These are phyloP conservation scores for Yarrowia sp. DNA, from an alignment of 805 yeast genomes.

Conservation along the genomic window DNA sequence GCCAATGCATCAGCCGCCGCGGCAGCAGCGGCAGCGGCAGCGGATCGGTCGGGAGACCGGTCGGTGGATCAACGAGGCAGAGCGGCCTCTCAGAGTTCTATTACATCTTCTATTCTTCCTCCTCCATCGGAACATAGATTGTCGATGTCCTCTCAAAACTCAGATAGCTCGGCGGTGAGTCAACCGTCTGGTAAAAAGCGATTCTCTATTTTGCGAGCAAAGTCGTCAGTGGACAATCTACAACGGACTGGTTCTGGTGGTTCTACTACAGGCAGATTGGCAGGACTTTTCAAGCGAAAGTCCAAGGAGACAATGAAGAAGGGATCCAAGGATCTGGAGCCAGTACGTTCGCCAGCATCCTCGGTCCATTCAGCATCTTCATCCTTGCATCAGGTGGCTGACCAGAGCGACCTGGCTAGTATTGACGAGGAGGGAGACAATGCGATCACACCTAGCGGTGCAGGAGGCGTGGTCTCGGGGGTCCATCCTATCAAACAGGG, in stretches of 20 bases:
- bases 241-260: background rate
- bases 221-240: conserved; percentile 15
- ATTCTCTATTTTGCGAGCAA: conserved; percentile 1
- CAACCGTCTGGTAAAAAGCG: background rate
- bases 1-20: conserved; percentile 4
- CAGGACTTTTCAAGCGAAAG: conserved; percentile 11
- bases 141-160: conserved; percentile 8
- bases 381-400: background rate
- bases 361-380: conserved; percentile 9
- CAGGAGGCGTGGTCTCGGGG: background rate
- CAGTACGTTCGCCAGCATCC: background rate
- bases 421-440: conserved; percentile 11
- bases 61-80: background rate
- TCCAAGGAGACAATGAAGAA: conserved; percentile 15
- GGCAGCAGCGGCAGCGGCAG: background rate
- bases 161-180: background rate
- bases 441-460: background rate
- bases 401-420: conserved; percentile 19
- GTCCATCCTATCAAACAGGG: background rate
- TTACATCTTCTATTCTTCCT: background rate
- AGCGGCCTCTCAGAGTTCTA: conserved; percentile 8
- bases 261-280: background rate
- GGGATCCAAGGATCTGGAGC: conserved; percentile 1
- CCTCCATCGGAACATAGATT: background rate
- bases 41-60: background rate